Base-by-base conservation (phyloP, 148 eudicot genomes). In the Spergularia marina region DNA sequence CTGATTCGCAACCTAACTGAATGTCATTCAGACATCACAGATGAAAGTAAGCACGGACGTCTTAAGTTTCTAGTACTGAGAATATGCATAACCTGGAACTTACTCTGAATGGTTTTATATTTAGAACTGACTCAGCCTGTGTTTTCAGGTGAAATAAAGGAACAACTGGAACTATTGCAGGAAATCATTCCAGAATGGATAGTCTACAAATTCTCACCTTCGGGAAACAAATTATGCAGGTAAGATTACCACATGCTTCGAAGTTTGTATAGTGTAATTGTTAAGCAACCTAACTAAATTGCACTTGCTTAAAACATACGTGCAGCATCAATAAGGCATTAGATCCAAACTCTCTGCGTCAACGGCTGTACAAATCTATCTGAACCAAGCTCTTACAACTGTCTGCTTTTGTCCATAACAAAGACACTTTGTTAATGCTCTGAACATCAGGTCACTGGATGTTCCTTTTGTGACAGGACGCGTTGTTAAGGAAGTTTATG, bases 171-270 rank as follows among this genome's bases (percentile, higher is more conserved):
- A 79, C 83, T 91, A 67, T 78, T 94, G 84, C 85, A 84, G 80
- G 98, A 94, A 84, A 80, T 88, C 16, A 86, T 82, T 75, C 98
- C 97, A 56, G 93, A 91, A 51, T 94, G 91, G 88, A 86, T 91
- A 67, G 76, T 79, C 55, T 85, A 85, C 77, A 90, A 87, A 82
- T 70, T 76, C 4, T 88, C 90, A 54, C 81, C 86, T 16, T 87
- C 83, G 11, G 91, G 91, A 61, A 89, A 85, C 75, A 64, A 84
- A 70, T 83, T 91, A 57, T 75, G 87, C 41, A 83, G 91, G 97
- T 88, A 72, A 79, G 88, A 59, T 23, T 23, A 23, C 25, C 25
- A 54, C 23, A 68, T 18, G 40, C 65, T 73, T 57, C 30, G 7
- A 53, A 18, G 34, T 14, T 53, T 54, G 58, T 40, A 54, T 10